Base-by-base conservation (phyloP, 1,139 yeast species). In the Magnusiomyces clavatus region DNA sequence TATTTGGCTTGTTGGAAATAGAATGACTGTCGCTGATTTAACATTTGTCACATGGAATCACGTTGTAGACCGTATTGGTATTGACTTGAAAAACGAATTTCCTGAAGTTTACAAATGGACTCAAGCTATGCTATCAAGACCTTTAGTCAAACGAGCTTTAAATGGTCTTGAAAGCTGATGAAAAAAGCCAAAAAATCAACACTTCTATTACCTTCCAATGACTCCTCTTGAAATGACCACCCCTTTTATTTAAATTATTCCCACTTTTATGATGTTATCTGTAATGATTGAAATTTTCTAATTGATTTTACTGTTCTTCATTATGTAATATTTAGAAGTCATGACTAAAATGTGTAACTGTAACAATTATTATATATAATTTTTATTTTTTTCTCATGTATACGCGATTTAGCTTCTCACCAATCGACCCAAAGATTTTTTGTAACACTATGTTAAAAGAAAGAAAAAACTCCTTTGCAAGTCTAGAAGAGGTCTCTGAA, bases 21-120 rank as follows among this genome's bases (percentile, higher is more conserved):
- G 86, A 53, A 84, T 92, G 51, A 86, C 97, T 1, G 51, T 89
- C 49, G 97, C 97, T 3, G 97, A 90, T 68, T 75, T 90, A 63
- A 81, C 92, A 29, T 90, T 89, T 71, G 96, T 89, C 36, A 95
- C 97, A 12, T 90, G 97, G 97, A 90, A 90, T 68, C 90, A 89
- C 64, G 96, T 90, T 20, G 96, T 89, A 48, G 96, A 87, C 67
- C 75, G 96, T 61, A 86, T 90, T 54, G 97, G 96, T 13, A 87
- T 90, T 59, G 87, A 86, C 64, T 77, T 90, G 62, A 83, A 85
- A 66, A 78, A 80, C 29, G 97, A 90, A 67, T 53, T 43, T 20
- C 56, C 97, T 1, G 97, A 90, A 70, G 96, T 89, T 51, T 89
- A 86, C 73, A 88, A 88, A 68, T 90, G 97, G 97, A 90, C 96